Base-by-base conservation (phyloP, 495 filamentous ascomycete species). In the Melanomma pulvis-pyrius region DNA sequence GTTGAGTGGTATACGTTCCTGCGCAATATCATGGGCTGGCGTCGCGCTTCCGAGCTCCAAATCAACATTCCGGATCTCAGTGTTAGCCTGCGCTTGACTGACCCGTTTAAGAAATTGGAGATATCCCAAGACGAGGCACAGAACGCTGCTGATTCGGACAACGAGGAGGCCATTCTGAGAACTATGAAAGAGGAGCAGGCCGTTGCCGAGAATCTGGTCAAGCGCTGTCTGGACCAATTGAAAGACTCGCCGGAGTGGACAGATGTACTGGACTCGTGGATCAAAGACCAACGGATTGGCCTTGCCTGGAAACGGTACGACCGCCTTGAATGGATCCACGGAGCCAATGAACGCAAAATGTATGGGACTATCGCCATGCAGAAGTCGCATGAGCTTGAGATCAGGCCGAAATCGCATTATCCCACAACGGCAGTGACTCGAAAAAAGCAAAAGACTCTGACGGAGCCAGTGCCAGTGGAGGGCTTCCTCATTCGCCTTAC, bases 1-100 rank as follows among this genome's bases (percentile, higher is more conserved):
- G 83, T 88, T 28, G 89, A 92, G 69, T 92, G 89, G 89, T 91
- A 88, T 68, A 90, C 89, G 0, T 92, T 91, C 63, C 76, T 92
- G 15, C 79, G 82, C 11, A 82, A 85, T 36, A 78, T 81, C 1
- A 76, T 90, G 12, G 89, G 88, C 24, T 87, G 83, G 79, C 78
- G 79, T 24, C 80, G 84, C 19, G 76, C 83, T n/a, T 76, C 76
- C 34, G 81, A 80, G 24, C 77, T 92, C n/a, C 84, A 85, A 48
- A 83, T 92, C 56, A 80, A 84, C 66, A 84, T 91, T 7, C 89
- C 89, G 21, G 88, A 90, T 64, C 74, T 92, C 36, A 83, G 79
- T n/a, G 79, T 92, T 1, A 84, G 81, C 17, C 67, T 92, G 15
- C 70, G 82, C n/a, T 80, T 91, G 50, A 78, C 84, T 7, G 79